Conservation (phyloP, 176 grass and related monocot species). For the Zoysia japonica region DNA sequence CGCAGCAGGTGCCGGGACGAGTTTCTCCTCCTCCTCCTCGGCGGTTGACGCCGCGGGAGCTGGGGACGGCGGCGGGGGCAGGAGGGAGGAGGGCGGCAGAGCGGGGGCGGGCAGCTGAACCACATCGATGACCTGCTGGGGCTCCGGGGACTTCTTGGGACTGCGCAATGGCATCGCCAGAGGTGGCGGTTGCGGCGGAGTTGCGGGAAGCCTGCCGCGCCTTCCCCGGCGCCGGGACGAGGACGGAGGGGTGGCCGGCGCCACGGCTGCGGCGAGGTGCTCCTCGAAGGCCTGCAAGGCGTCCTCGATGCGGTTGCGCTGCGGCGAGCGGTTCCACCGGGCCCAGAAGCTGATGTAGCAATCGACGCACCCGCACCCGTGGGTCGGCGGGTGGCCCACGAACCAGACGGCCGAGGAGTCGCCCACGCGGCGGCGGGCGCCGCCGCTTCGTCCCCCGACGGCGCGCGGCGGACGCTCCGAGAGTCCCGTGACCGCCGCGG, state of each 20-base stretch:
- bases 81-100: background rate
- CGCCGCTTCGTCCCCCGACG: background rate
- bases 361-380: background rate
- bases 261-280: constrained; percentile 16
- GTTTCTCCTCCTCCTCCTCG: constrained; percentile 3
- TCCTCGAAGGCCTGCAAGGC: constrained; percentile 60
- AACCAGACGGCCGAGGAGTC: background rate
- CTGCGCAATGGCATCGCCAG: background rate
- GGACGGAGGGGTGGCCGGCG: background rate
- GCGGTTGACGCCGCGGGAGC: background rate
- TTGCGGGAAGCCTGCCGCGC: background rate
- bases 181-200: too few species aligned
- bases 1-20: background rate
- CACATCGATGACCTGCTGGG: background rate
- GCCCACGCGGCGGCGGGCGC: background rate
- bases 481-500: background rate
- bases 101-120: background rate
- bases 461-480: background rate
- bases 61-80: too few species aligned
- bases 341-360: constrained; percentile 45
- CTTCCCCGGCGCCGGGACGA: constrained; percentile 44
- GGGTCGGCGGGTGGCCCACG: constrained; percentile 34
- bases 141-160: background rate
- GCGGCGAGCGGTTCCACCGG: constrained; percentile 54
- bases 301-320: constrained; percentile 53